Evolutionary conservation across 148 eudicot genomes (phyloP), one percentile per base, ranked within the genome.

Genomic region (Chenopodium album): DNA sequence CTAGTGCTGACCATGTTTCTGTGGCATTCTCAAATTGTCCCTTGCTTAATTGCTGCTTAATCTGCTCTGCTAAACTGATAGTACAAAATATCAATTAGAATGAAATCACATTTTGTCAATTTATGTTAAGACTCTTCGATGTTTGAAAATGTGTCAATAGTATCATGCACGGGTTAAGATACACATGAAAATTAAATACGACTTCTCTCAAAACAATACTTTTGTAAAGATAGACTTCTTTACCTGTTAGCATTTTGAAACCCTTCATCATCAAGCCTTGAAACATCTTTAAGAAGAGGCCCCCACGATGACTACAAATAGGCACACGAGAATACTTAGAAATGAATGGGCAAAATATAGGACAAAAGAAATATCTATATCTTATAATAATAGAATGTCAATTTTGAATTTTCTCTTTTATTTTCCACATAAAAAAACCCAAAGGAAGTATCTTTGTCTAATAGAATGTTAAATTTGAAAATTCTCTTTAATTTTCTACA

Each of bases 281-380:
- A 91, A 8, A 95, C 77, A 82, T 94, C 98, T 84, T 89, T 89
- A 34, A 94, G 89, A 50, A 92, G 90, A 87, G 97, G 97, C 46
- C 89, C 98, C 98, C 98, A 95, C 76, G 98, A 91, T 54, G 89
- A 82, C 98, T 95, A 81, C 63, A 10, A 17, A 74, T 32, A 26
- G 3, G 1, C 34, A 76, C 28, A 20, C 64, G 72, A 16, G 13
- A 23, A 6, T 71, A 7, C 23, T 32, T 23, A 13, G 41, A 37
- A 34, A 62, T 19, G 34, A 50, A 75, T 31, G 13, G 41, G 13
- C 1, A 16, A 29, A 26, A 11, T 9, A 23, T 13, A 13, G 10
- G 44, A 41, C 44, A 41, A 41, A 41, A 8, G 44, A 41, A 41
- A 41, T 34, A 34, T 34, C 41, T 23, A 26, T 48, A 2, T 20